Percentiles rank a stretch among this genome's conserved stretches.
phyloP scores from a whole-genome alignment of 148 eudicot species.

The Vaccinium darrowii region DNA sequence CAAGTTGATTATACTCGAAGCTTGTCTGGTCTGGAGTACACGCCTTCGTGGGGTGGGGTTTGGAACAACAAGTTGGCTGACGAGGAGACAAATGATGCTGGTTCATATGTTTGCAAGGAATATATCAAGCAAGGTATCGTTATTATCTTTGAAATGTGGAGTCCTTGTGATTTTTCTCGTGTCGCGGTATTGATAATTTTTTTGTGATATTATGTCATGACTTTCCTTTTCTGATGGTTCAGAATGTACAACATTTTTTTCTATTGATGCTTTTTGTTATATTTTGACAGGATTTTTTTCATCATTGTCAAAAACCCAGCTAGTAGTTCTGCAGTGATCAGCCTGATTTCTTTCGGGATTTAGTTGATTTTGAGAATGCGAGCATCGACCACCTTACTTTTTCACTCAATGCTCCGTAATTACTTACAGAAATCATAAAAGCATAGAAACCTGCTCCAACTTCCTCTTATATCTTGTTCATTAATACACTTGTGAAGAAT shows the following conservation, averaged over 20 bases:
- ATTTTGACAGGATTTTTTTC: background rate
- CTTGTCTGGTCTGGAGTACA: slow-evolving; percentile 37
- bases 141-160: background rate
- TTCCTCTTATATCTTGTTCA: background rate
- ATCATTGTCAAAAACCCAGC: background rate
- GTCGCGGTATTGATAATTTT: background rate
- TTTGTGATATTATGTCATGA: background rate
- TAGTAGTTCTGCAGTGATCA: background rate
- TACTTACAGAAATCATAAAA: background rate
- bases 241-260: background rate
- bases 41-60: slow-evolving; percentile 43
- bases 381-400: background rate
- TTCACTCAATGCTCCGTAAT: background rate
- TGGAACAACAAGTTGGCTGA: slow-evolving; percentile 45
- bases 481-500: background rate
- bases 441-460: background rate
- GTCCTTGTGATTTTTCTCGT: background rate
- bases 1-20: slow-evolving; percentile 48
- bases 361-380: background rate
- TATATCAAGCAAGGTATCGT: slow-evolving; percentile 53
- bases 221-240: background rate
- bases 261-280: background rate
- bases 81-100: slow-evolving; percentile 32
- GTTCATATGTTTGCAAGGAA: slow-evolving; percentile 29
- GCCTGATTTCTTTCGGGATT: background rate